These are phyloP conservation scores for Metarhizium guizhouense DNA, from an alignment of 2,329 filamentous ascomycete genomes.

Conservation along the genomic window DNA sequence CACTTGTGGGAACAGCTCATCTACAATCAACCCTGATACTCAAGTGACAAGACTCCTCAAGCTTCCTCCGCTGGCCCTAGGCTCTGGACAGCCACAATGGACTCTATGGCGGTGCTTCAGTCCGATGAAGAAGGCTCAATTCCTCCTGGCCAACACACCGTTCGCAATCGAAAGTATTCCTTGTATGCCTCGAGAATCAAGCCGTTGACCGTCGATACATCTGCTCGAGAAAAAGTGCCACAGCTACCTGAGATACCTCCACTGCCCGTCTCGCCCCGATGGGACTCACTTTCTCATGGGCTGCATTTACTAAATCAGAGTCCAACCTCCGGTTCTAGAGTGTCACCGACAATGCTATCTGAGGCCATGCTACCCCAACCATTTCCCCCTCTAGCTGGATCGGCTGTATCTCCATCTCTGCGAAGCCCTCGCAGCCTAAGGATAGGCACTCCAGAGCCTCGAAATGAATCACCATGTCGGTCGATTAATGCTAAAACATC, in stretches of 20 bases:
- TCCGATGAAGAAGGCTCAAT: slow-evolving; percentile 7
- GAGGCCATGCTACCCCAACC: background rate
- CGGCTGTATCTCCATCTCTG: slow-evolving; percentile 7
- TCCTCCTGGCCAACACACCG: slow-evolving; percentile 7
- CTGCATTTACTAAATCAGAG: slow-evolving; percentile 14
- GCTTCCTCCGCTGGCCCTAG: slow-evolving; percentile 8
- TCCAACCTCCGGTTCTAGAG: slow-evolving; percentile 1
- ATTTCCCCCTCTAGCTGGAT: background rate
- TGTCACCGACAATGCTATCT: slow-evolving; percentile 2
- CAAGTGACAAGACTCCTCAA: background rate
- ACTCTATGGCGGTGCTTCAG: slow-evolving; percentile 12
- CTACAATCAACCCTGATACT: background rate
- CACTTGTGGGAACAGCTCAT: background rate
- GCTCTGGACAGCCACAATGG: slow-evolving; percentile 12
- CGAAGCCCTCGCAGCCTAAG: slow-evolving; percentile 9
- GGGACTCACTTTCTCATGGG: slow-evolving; percentile 31
- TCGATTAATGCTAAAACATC: slow-evolving; percentile 22
- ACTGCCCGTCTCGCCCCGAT: slow-evolving; percentile 31
- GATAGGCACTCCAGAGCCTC: slow-evolving; percentile 10
- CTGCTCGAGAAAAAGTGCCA: slow-evolving; percentile 1
- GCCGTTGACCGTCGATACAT: slow-evolving; percentile 6
- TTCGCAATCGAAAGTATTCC: slow-evolving; percentile 12
- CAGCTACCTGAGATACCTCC: slow-evolving; percentile 22
- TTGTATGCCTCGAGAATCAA: slow-evolving; percentile 15
- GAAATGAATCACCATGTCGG: slow-evolving; percentile 21